Evolutionary conservation across 768 basidiomycete genomes (phyloP).

Genomic region (Rhodosporidiobolus odoratus): DNA sequence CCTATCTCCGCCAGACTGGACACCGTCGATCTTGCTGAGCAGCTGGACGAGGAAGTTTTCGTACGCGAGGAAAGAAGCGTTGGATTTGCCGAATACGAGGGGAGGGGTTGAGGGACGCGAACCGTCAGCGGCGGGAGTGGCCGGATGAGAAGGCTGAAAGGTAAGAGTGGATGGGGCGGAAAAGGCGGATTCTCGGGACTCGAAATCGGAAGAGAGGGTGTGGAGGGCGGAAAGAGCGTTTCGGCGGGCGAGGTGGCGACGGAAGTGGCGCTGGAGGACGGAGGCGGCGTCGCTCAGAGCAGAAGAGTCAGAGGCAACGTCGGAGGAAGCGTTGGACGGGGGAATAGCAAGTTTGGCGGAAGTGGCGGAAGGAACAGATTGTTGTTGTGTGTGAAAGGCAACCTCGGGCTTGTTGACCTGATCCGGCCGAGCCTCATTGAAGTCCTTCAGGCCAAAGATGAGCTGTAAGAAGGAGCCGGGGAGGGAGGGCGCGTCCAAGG

Average conservation of each 20-base stretch:
- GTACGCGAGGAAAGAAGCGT: constrained; percentile 25
- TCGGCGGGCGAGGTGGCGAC: constrained; percentile 11
- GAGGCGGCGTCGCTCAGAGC: background rate
- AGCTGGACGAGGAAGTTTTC: constrained; percentile 31
- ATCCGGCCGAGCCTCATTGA: too few relatives aligned
- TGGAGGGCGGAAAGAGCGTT: constrained; percentile 50
- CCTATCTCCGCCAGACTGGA: constrained; percentile 22
- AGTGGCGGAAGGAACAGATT: background rate
- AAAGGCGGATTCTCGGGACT: constrained; percentile 51
- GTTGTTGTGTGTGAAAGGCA: background rate
- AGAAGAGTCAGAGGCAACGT: too few relatives aligned
- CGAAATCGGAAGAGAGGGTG: constrained; percentile 51
- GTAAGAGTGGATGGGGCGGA: constrained; percentile 26
- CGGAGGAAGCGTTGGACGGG: background rate
- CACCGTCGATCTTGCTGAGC: constrained; percentile 24
- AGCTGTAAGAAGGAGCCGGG: too few relatives aligned
- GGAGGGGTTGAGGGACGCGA: background rate
- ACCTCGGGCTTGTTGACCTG: too few relatives aligned
- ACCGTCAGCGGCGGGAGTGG: background rate
- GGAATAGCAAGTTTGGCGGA: background rate
- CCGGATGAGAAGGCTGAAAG: constrained; percentile 43
- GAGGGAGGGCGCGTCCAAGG: too few relatives aligned
- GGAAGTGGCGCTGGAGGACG: constrained; percentile 12
- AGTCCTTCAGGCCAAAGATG: too few relatives aligned
- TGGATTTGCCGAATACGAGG: constrained; percentile 57